Percentiles rank a stretch among this genome's conserved stretches.
Evolutionary conservation across 2,329 filamentous ascomycete genomes (phyloP).

Genomic region (Aspergillus melleus): DNA sequence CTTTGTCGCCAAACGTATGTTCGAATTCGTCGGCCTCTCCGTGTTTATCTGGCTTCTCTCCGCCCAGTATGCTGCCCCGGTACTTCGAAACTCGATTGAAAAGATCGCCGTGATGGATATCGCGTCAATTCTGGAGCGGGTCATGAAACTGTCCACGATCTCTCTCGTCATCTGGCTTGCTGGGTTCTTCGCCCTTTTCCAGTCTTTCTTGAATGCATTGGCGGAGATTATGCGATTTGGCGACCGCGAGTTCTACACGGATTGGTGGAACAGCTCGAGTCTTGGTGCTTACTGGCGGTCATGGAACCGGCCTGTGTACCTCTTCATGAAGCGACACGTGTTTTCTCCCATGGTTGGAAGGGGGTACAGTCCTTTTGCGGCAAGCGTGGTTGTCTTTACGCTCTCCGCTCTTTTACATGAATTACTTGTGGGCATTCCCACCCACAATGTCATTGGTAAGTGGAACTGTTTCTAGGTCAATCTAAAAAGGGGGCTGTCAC

Average conservation of each 20-base stretch:
- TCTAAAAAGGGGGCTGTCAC: background rate
- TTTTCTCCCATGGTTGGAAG: constrained; percentile 84
- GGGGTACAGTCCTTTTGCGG: constrained; percentile 69
- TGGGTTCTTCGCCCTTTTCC: constrained; percentile 95
- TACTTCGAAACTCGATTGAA: constrained; percentile 84
- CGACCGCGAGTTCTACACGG: constrained; percentile 91
- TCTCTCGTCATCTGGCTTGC: constrained; percentile 95
- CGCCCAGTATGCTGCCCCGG: constrained; percentile 89
- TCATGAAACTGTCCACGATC: constrained; percentile 94
- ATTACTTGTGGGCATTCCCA: constrained; percentile 87
- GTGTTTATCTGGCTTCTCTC: constrained; percentile 95
- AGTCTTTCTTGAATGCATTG: constrained; percentile 85
- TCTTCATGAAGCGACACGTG: constrained; percentile 93
- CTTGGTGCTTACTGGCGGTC: constrained; percentile 89
- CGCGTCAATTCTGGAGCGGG: constrained; percentile 77
- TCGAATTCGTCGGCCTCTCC: constrained; percentile 73
- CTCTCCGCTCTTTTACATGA: constrained; percentile 90
- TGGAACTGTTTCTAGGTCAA: background rate
- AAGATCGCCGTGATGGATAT: constrained; percentile 81
- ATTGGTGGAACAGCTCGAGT: constrained; percentile 95
- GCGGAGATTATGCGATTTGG: constrained; percentile 89
- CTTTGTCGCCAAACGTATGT: constrained; percentile 80
- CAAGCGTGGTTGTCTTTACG: constrained; percentile 81
- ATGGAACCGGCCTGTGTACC: constrained; percentile 97
- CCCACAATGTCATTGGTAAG: constrained; percentile 85